Base-by-base conservation (phyloP, 2,329 filamentous ascomycete species). In the Fusarium heterosporum region DNA sequence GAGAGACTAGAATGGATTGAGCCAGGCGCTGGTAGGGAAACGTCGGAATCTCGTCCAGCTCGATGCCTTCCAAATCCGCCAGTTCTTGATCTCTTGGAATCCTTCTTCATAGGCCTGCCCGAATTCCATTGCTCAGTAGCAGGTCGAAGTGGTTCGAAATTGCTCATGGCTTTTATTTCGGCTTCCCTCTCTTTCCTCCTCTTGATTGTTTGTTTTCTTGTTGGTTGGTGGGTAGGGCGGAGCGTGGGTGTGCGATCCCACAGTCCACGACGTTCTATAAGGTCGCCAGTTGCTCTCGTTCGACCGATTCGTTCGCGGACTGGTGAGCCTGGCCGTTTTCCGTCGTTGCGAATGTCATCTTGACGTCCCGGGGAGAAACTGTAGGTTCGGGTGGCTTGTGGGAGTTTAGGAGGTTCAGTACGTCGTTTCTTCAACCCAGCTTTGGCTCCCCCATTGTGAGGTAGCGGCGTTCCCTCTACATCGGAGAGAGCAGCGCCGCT, bases 131-230 rank as follows among this genome's bases (percentile, higher is more conserved):
- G 81, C 61, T 89, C 85, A 46, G 85, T 84, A 12, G 85, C 84
- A 8, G 89, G 84, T 50, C 91, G 87, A 52, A 89, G 80, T 8
- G 92, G 89, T 69, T 90, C 85, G 62, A 85, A 86, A 39, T 88
- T 87, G 73, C 88, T 91, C 91, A 97, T 92, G 53, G 92, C 89
- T 75, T 90, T 92, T 74, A 97, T 93, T 78, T 97, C 93, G 64
- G 92, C 92, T 78, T 97, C 94, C 57, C 95, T 87, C 65, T 90
- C 85, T 70, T 90, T 89, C 72, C 90, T 89, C 71, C 90, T 87
- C 79, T 92, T 96, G 39, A 91, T 91, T 74, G 89, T 93, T 63
- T 90, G 89, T 60, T 89, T 87, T 50, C 87, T 79, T 28, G 89
- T 86, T 67, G 85, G 83, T 57, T 84, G 83, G 70, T 87, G 86